These are phyloP conservation scores for Deuterostichococcus epilithicus DNA, from an alignment of 139 green algal genomes.

Conservation along the genomic window DNA sequence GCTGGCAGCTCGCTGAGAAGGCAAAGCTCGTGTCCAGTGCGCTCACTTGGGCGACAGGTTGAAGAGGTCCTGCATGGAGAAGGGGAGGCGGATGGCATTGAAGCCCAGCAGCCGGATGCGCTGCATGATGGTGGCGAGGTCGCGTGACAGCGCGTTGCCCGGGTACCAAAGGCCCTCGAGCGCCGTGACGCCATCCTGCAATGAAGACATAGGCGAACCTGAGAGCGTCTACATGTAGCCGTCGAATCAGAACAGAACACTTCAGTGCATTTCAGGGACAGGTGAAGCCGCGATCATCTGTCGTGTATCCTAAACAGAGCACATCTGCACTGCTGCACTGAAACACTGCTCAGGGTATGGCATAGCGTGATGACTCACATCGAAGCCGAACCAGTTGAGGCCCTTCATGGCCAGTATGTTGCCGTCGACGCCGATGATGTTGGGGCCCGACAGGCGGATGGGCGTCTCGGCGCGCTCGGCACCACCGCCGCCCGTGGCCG, in stretches of 20 bases:
- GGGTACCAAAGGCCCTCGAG: constrained; percentile 5
- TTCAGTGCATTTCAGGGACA: too few relatives aligned
- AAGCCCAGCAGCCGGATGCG: constrained; percentile 22
- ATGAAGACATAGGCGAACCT: not conserved
- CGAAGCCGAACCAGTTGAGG: constrained; percentile 28
- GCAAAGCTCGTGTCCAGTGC: not conserved
- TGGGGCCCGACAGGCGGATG: not conserved
- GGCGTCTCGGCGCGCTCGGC: not conserved
- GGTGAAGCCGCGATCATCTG: too few relatives aligned
- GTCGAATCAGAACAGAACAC: too few relatives aligned
- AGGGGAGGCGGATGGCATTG: constrained; percentile 26
- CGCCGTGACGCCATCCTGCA: constrained; percentile 10
- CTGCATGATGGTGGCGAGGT: constrained; percentile 17
- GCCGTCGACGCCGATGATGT: constrained; percentile 16
- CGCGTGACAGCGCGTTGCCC: not conserved
- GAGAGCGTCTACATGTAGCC: too few relatives aligned
- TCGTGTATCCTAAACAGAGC: too few relatives aligned
- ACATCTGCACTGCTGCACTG: too few relatives aligned
- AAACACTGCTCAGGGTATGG: too few relatives aligned
- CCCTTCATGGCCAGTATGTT: constrained; percentile 4
- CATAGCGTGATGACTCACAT: not conserved
- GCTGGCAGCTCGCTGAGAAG: too few relatives aligned
- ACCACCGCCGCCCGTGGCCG: too few relatives aligned
- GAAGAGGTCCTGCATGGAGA: constrained; percentile 17
- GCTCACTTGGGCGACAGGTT: not conserved